Evolutionary conservation across 2,329 filamentous ascomycete genomes (phyloP), one percentile per base, ranked within the genome.

Genomic region (Penicillium sp.): DNA sequence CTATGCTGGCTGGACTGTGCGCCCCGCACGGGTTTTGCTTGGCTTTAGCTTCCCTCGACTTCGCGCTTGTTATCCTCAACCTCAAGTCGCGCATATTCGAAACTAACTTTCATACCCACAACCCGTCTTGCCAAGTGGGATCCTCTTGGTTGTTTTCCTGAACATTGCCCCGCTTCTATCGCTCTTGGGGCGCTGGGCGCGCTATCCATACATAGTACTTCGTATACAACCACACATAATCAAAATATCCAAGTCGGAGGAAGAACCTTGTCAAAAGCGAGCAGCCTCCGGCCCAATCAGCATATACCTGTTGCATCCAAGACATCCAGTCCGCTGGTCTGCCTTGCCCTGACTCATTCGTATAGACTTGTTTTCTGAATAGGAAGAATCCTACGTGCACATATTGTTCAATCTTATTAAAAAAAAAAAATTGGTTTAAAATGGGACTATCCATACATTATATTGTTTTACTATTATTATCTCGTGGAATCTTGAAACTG

Each of bases 1-100:
- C 51, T 54, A 46, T 54, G 51, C 40, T 50, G 45, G 46, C 40
- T 50, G 51, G 51, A 53, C 51, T 43, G 51, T 53, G 51, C 51
- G 51, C 51, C 51, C 51, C 26, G 45, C 27, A 29, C 32, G n/a
- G 26, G 14, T 40, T 43, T 42, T 14, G 38, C 51, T 53, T 53
- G 51, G 51, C 45, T 38, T 19, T 19, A 39, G 36, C 36, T 34
- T 48, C 11, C 3, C 32, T 39, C 6, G n/a, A 36, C 38, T 27
- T 18, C 30, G 45, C 39, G 51, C 46, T 50, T 53, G 46, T 49
- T 6, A 11, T 40, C 13, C 35, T 18, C 9, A 18, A 34, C 13
- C 35, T 18, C 9, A 18, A 34, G 13, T 29, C n/a, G 9, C 14
- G 10, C 34, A 23, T n/a, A 26, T 13, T 27, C 47, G 26, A 26